Conservation (phyloP, 208 protist species). For the Acanthamoeba healyi region DNA sequence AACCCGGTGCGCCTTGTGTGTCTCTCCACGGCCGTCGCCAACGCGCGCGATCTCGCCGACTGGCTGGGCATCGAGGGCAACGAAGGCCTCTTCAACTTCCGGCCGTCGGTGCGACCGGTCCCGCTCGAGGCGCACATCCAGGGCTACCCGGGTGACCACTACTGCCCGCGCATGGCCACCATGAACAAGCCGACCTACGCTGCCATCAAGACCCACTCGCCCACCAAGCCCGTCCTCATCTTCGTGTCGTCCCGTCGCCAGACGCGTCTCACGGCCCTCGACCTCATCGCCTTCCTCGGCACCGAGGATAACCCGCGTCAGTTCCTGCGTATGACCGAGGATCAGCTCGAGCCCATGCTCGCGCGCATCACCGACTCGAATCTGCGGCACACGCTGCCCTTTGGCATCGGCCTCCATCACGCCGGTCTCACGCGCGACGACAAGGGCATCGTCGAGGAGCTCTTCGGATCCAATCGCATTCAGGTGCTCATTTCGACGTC, state of each 20-base stretch:
- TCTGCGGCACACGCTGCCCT: slow-evolving; percentile 95
- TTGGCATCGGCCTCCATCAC: slow-evolving; percentile 99
- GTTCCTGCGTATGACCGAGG: slow-evolving; percentile 93
- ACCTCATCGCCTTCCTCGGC: slow-evolving; percentile 96
- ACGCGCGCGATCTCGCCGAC: slow-evolving; percentile 95
- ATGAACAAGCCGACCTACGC: slow-evolving; percentile 99
- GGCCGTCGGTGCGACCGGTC: slow-evolving; percentile 98
- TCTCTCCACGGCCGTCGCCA: slow-evolving; percentile 99
- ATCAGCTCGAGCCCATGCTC: slow-evolving; percentile 92
- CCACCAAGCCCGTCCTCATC: slow-evolving; percentile 97
- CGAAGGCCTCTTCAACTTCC: slow-evolving; percentile 98
- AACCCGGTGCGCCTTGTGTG: slow-evolving; percentile 95
- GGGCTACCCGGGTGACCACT: slow-evolving; percentile 97
- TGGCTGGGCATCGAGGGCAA: slow-evolving; percentile 98
- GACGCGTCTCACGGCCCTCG: slow-evolving; percentile 98
- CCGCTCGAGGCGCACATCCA: slow-evolving; percentile 97
- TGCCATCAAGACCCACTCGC: slow-evolving; percentile 94
- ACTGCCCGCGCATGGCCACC: slow-evolving; percentile 99
- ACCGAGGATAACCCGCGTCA: slow-evolving; percentile 95
- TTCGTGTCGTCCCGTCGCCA: slow-evolving; percentile 99
- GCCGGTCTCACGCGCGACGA: slow-evolving; percentile 94
- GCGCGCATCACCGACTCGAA: slow-evolving; percentile 83
- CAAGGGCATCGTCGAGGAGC: slow-evolving; percentile 92
- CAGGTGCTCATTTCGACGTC: slow-evolving; percentile 98
- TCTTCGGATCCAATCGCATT: slow-evolving; percentile 93